Conservation (phyloP, 1,284 basidiomycete species). For the Rhodotorula sp. region DNA sequence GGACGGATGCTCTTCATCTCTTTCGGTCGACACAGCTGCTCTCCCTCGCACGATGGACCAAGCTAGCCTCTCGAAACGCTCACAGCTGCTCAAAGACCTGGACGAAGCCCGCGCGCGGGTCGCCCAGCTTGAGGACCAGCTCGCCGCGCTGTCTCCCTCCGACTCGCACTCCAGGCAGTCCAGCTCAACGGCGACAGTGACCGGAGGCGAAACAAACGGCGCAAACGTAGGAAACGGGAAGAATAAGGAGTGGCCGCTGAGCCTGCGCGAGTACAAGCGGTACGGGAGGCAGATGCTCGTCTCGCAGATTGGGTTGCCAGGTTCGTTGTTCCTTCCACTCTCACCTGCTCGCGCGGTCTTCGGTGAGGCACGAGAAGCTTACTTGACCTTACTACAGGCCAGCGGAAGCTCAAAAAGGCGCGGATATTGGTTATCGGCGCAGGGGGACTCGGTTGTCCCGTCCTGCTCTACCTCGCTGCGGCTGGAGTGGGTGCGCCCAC, state of each 20-base stretch:
- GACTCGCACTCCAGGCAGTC: too few relatives aligned
- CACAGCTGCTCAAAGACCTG: slow-evolving; percentile 4
- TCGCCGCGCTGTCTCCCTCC: slow-evolving; percentile 7
- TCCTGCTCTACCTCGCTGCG: slow-evolving; percentile 86
- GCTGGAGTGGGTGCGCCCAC: slow-evolving; percentile 75
- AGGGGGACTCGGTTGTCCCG: slow-evolving; percentile 93
- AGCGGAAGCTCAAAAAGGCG: slow-evolving; percentile 71
- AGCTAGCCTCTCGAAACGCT: slow-evolving; percentile 41
- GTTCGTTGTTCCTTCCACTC: slow-evolving; percentile 52
- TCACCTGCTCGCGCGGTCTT: not conserved
- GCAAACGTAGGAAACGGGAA: not conserved
- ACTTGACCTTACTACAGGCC: slow-evolving; percentile 58
- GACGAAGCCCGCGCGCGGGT: not conserved
- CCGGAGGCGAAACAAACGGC: too few relatives aligned
- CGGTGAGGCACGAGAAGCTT: not conserved
- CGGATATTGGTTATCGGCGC: slow-evolving; percentile 87
- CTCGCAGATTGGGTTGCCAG: slow-evolving; percentile 78
- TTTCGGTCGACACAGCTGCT: slow-evolving; percentile 20
- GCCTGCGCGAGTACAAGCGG: slow-evolving; percentile 69
- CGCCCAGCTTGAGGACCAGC: slow-evolving; percentile 21
- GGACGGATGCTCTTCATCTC: not conserved
- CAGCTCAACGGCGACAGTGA: not conserved
- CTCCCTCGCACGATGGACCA: slow-evolving; percentile 53
- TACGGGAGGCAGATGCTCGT: slow-evolving; percentile 99
- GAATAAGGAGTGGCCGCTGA: slow-evolving; percentile 41